A percentile compares a stretch with the other conserved stretches of the same genome.
These are phyloP conservation scores for Tremellales sp. DNA, from an alignment of 1,284 basidiomycete species.

Conservation along the genomic window DNA sequence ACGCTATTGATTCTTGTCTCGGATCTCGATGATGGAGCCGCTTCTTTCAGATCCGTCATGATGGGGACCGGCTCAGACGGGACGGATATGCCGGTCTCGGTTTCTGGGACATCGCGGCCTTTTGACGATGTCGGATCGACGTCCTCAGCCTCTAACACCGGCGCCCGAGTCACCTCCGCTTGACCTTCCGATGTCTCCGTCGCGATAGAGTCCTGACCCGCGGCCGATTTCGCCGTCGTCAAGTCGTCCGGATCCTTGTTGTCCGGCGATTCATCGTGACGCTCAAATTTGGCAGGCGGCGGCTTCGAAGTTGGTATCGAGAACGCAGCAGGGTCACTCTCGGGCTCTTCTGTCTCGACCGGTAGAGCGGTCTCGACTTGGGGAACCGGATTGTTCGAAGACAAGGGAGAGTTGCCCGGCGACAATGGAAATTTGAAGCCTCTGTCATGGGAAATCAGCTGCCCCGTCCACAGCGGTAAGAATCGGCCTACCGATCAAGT, in stretches of 20 bases:
- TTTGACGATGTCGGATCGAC: no score
- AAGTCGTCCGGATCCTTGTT: background rate
- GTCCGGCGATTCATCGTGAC: background rate
- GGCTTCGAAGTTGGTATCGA: constrained; percentile 1
- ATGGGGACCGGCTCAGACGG: background rate
- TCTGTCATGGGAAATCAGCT: constrained; percentile 10
- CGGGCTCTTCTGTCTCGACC: background rate
- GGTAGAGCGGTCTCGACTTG: background rate
- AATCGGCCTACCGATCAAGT: constrained; percentile 34
- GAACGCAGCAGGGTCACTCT: background rate
- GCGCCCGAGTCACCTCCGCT: background rate
- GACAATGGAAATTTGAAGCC: constrained; percentile 45
- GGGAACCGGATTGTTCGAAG: constrained; percentile 1
- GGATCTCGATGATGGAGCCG: no score
- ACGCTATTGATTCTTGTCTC: no score
- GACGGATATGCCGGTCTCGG: background rate
- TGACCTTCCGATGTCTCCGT: background rate
- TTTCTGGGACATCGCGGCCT: no score
- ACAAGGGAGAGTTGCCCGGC: constrained; percentile 1
- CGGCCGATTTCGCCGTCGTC: background rate
- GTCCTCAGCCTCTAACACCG: constrained; percentile 3
- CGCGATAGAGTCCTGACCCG: background rate
- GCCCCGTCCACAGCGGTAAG: background rate
- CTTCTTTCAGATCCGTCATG: no score
- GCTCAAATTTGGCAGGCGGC: background rate